Base-by-base conservation (phyloP, 495 filamentous ascomycete genomes). In the Penicillium coprophilum region DNA sequence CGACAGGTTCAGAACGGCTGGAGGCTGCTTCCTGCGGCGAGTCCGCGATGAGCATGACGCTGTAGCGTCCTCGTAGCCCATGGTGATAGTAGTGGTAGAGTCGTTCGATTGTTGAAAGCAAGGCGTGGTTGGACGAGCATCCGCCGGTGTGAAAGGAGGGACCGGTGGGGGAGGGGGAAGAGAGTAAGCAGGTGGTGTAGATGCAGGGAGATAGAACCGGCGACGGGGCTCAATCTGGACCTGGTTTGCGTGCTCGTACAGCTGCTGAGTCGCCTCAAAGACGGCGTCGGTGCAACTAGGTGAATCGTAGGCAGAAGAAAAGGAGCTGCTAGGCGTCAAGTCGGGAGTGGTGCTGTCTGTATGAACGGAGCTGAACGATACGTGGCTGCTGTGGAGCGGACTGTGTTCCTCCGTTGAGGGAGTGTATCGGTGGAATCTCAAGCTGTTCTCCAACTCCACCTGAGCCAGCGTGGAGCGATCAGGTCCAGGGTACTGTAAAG, bases 281-380 rank as follows among this genome's bases (percentile, higher is more conserved):
- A 70, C 64, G 2, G 57, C 60, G 27, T 76, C 70, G 4, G 69
- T 70, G 36, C 71, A 73, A 2, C 65, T 46, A 10, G 69, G 59
- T 15, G 64, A 60, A 2, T 73, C 76, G 40, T 75, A 72, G 17
- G 68, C 65, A 0, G 75, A 78, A 34, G 76, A 77, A 59, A 79
- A 77, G 1, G 76, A 79, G 56, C 70, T 77, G 63, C 74, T 79
- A 0, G 76, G 76, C 0, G 73, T 79, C 50, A 79, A 53, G 38
- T 79, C 72, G 1, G 76, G 76, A 1, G 69, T 73, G 4, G 60
- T 64, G 23, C 50, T 61, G 32, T 74, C 72, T 10, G 71, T 69
- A 2, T 71, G 61, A 1, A 69, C 62, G 1, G 75, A 77, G 59
- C 72, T 73, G 56, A 71, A 76, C 1, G 75, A 77, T 24, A 59